Base-by-base conservation (phyloP, 1,284 basidiomycete species). In the Phaffia rhodozyma region DNA sequence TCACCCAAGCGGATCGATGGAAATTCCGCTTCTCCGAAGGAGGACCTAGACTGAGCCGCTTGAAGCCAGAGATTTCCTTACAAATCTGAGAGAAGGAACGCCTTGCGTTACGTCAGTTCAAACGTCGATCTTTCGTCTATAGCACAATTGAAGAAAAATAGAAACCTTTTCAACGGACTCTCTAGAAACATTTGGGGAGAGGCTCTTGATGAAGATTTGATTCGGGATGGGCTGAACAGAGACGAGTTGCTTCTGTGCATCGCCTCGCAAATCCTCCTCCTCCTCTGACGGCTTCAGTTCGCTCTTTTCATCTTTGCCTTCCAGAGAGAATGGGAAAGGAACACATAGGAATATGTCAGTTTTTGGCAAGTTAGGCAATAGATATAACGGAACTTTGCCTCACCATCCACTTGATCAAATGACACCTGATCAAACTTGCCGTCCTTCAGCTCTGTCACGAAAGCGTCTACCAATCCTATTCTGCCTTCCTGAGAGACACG, bases 131-230 rank as follows among this genome's bases (percentile, higher is more conserved):
- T 5, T 6, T 43, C 16, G 13, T 11, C 2, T 58, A 53, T 25
- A 50, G 55, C 50, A 66, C 55, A 65, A 62, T 61, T 34, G 60
- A 48, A 27, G 32, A 55, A 20, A 23, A 23, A 25, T 56, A 73
- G 79, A 67, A 68, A 94, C 90, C 74, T 88, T 86, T 78, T 96
- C 91, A 34, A 97, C 79, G 70, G 89, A 91, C 54, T 85, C 77
- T 55, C 91, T 83, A 25, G 87, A 86, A 69, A 93, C 90, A 68
- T 89, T 88, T 30, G 91, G 90, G 51, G 91, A 89, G 67, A 96
- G 90, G 23, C 89, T 91, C 68, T 91, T 85, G 71, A 96, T 91
- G 82, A 94, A 90, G 58, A 97, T 84, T 73, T 93, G 89, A 70
- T 89, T 88, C 18, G 86, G 85, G 69, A 89, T 84, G 29, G 89